Evolutionary conservation across 208 protist species (phyloP).

Genomic region (Herpetomonas samuelpessoai): DNA sequence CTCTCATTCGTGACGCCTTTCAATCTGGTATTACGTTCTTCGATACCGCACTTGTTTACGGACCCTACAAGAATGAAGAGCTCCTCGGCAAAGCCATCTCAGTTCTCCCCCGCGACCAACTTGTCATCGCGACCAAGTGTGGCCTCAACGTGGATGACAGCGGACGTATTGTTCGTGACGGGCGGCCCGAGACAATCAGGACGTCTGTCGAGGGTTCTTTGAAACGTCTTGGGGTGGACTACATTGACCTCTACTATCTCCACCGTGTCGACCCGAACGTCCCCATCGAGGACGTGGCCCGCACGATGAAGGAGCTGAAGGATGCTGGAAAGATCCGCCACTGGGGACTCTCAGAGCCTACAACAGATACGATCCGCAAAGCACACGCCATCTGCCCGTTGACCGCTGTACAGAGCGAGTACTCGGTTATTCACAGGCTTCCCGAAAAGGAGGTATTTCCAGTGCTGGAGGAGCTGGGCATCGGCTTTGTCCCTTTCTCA

Average conservation of each 20-base stretch:
- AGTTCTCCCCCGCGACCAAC: conserved; percentile 17
- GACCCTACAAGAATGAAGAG: conserved; percentile 27
- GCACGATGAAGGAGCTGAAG: conserved; percentile 34
- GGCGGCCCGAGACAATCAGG: conserved; percentile 15
- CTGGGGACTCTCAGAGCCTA: conserved; percentile 28
- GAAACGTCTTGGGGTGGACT: conserved; percentile 27
- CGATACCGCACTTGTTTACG: conserved; percentile 35
- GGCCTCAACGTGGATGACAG: conserved; percentile 16
- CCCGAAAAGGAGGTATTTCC: conserved; percentile 8
- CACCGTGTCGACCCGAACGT: conserved; percentile 30
- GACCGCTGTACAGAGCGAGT: conserved; percentile 34
- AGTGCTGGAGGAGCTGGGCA: conserved; percentile 32
- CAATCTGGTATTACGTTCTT: conserved; percentile 31
- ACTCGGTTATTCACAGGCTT: conserved; percentile 17
- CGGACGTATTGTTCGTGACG: conserved; percentile 5
- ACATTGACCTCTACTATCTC: conserved; percentile 46
- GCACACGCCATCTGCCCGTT: conserved; percentile 31
- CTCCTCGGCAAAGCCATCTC: conserved; percentile 29
- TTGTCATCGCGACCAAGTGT: conserved; percentile 33
- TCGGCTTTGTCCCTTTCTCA: conserved; percentile 29
- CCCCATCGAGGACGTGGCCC: conserved; percentile 27
- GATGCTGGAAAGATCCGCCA: conserved; percentile 34
- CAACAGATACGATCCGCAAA: conserved; percentile 18
- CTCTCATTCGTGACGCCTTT: conserved; percentile 25
- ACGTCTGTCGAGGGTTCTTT: conserved; percentile 34